Evolutionary conservation across 2,329 filamentous ascomycete species (phyloP), one percentile per base, ranked within the genome.

Genomic region (Trichophyton benhamiae): DNA sequence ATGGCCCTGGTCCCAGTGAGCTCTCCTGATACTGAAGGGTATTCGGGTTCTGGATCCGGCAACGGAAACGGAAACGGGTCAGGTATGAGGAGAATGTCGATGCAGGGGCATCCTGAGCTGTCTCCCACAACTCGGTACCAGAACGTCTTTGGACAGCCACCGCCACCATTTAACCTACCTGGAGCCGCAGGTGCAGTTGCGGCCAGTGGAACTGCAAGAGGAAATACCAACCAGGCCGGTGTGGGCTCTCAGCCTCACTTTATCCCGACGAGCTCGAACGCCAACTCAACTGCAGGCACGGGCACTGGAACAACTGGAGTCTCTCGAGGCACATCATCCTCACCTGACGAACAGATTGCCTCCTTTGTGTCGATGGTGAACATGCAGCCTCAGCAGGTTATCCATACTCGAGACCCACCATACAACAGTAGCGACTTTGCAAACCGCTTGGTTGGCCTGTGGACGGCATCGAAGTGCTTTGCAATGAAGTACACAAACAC

Each of bases 61-160:
- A 58, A 25, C 55, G 33, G 33, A 3, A 58, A 42, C 3, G n/a
- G 38, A 3, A 58, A 25, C n/a, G 33, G 33, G 20, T 58, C 55
- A 3, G 4, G n/a, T 2, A 33, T 20, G 22, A 7, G 42, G 57
- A 48, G 49, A 33, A 53, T 53, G 49, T 59, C 38, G 20, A 33
- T 33, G 25, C 59, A 60, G 27, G 46, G 15, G 27, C n/a, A 36
- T 41, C 22, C 13, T 17, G 59, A 55, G 3, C 8, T 60, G 15
- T 60, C 59, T 6, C 48, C 59, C 9, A 20, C 46, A 27, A 60
- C 59, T 17, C 59, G 59, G 17, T 41, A 36, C 60, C 41, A 27
- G 42, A 59, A 20, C 20, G 59, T 67, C 20, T 68, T 64, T 49
- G 63, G 64, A 17, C 64, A 65, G 30, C 61, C 62, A 33, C 62